Conservation (phyloP, 2,329 filamentous ascomycete genomes). For the Knoxdaviesia capensis region DNA sequence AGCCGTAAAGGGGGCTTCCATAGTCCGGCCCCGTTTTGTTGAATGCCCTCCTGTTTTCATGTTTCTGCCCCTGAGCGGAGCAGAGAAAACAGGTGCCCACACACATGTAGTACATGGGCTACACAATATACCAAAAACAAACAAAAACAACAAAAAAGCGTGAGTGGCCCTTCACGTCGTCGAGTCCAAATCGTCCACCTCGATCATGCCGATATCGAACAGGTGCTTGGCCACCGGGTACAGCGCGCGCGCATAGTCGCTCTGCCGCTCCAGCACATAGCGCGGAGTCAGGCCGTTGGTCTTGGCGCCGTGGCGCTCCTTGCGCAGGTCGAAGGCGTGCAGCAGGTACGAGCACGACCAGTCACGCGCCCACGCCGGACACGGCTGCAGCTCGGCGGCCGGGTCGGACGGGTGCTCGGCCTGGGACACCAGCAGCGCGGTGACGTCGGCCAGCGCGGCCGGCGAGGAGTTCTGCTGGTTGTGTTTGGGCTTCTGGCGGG, state of each 20-base stretch:
- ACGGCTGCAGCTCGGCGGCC: background rate
- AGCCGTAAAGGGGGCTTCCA: too few relatives aligned
- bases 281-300: slow-evolving; percentile 4
- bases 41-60: too few relatives aligned
- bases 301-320: slow-evolving; percentile 1
- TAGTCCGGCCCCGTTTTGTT: too few relatives aligned
- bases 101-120: too few relatives aligned
- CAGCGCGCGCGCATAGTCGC: slow-evolving; percentile 9
- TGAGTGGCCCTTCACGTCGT: too few relatives aligned
- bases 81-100: too few relatives aligned
- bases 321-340: slow-evolving; percentile 7
- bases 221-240: slow-evolving; percentile 8
- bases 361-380: slow-evolving; percentile 6
- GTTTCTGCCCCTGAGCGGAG: too few relatives aligned
- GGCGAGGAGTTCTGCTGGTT: background rate
- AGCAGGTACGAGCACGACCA: slow-evolving; percentile 8
- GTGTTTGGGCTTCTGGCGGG: too few relatives aligned
- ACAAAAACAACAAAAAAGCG: too few relatives aligned
- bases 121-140: too few relatives aligned
- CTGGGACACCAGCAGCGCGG: slow-evolving; percentile 1
- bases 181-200: slow-evolving; percentile 3
- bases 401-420: background rate
- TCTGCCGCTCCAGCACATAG: slow-evolving; percentile 8
- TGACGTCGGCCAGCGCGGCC: background rate
- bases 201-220: slow-evolving; percentile 5